Base-by-base conservation (phyloP, 345 rosid genomes). In the Corchorus capsularis region DNA sequence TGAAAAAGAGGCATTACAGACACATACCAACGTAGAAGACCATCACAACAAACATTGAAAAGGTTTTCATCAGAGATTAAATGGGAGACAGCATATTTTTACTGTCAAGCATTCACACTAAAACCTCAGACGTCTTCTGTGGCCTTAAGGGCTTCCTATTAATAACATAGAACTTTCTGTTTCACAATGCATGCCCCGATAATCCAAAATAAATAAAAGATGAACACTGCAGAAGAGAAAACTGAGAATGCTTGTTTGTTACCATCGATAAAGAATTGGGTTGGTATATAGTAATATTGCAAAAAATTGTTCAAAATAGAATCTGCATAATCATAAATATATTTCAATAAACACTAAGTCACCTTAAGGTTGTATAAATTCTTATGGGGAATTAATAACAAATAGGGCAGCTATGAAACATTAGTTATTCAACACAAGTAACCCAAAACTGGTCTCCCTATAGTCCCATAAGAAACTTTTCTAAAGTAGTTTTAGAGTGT, bases 1-100 rank as follows among this genome's bases (percentile, higher is more conserved):
- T 56, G 19, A 68, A 64, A 71, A 52, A 9, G 32, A 17, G 71
- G 63, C 64, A 55, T 46, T 76, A 7, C 57, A 65, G 65, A 69
- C 43, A 13, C 19, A 6, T 22, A 22, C 53, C 63, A 45, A 37
- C 27, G 11, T 27, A 65, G 39, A 59, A n/a, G 17, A 39, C 12
- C 56, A 14, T 39, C 19, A 77, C n/a, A 66, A 10, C 35, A 22
- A 27, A 45, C 68, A 73, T 27, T 73, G 16, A 10, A 57, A 60
- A 47, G 8, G 37, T 12, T 46, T 20, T 22, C 34, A 46, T 17
- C 27, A 46, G 20, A 22, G 19, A 59, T 22, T 22, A 27, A 45
- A 60, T 34, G 17, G 11, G 45, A 45, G 17, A 61, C 20, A 16
- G 15, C 60, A 32, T 8, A 22, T 57, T 27, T 59, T 39, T 19